A percentile compares a stretch with the other conserved stretches of the same genome.
These are phyloP conservation scores for Cokeromyces recurvatus DNA, from an alignment of 371 early-diverging fungal species.

Conservation along the genomic window DNA sequence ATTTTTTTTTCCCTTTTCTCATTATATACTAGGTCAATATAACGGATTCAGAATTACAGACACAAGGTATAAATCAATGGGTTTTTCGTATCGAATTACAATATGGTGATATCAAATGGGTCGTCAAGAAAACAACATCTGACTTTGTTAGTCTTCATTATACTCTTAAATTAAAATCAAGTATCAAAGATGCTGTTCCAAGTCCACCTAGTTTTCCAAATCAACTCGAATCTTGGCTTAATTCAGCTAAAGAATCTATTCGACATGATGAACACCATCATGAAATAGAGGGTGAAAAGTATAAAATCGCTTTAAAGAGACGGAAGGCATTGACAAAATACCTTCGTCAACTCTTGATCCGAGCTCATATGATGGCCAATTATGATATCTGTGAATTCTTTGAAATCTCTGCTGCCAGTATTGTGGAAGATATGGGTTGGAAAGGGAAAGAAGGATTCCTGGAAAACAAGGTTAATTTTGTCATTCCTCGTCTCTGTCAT, in stretches of 20 bases:
- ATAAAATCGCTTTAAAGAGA: slow-evolving; percentile 44
- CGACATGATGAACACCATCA: slow-evolving; percentile 9
- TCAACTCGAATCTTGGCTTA: slow-evolving; percentile 39
- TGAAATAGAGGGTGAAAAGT: slow-evolving; percentile 20
- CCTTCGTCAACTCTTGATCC: slow-evolving; percentile 48
- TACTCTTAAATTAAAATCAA: slow-evolving; percentile 45
- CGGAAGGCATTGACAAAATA: slow-evolving; percentile 66
- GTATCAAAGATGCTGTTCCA: slow-evolving; percentile 23
- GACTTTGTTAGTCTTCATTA: slow-evolving; percentile 71
- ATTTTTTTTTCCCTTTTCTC: too few species aligned
- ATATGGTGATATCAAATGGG: slow-evolving; percentile 82
- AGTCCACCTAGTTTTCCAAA: slow-evolving; percentile 41
- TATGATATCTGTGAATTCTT: slow-evolving; percentile 77
- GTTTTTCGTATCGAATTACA: slow-evolving; percentile 71
- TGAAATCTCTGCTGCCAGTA: slow-evolving; percentile 71
- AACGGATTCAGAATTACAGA: slow-evolving; percentile 49
- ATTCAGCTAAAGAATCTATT: slow-evolving; percentile 28
- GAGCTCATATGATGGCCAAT: slow-evolving; percentile 55
- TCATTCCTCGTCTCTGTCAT: slow-evolving; percentile 34
- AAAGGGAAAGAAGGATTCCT: slow-evolving; percentile 82
- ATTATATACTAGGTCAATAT: slow-evolving; percentile 37
- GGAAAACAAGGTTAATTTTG: slow-evolving; percentile 53
- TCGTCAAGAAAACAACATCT: slow-evolving; percentile 57
- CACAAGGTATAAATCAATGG: slow-evolving; percentile 37
- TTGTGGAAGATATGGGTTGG: slow-evolving; percentile 77